phyloP scores from a whole-genome alignment of 2,329 filamentous ascomycete genomes.

The Colletotrichum cuscutae region DNA sequence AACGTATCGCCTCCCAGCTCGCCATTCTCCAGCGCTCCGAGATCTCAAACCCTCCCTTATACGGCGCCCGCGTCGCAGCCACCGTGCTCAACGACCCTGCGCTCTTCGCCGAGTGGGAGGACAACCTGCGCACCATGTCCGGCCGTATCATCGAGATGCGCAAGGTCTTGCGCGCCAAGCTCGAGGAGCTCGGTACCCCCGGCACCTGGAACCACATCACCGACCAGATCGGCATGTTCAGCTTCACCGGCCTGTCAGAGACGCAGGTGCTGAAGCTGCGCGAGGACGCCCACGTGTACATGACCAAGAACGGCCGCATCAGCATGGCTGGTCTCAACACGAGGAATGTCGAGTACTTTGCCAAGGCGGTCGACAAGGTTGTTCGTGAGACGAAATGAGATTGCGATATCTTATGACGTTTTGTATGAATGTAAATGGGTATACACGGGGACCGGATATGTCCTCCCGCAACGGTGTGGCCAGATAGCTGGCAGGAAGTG shows the following conservation, averaged over 20 bases:
- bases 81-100: conserved; percentile 83
- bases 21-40: conserved; percentile 95
- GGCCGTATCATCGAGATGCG: conserved; percentile 96
- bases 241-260: conserved; percentile 85
- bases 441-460: neutral
- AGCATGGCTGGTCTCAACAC: conserved; percentile 98
- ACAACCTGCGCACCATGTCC: conserved; percentile 91
- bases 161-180: conserved; percentile 77
- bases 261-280: conserved; percentile 77
- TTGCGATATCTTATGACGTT: neutral
- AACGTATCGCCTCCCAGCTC: conserved; percentile 84
- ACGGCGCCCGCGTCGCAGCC: conserved; percentile 89
- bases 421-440: neutral
- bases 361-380: conserved; percentile 86
- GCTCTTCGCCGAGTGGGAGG: conserved; percentile 92
- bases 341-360: conserved; percentile 92
- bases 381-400: conserved; percentile 64
- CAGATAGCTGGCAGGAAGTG: conserved; percentile 16
- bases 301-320: conserved; percentile 98
- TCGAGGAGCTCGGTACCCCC: conserved; percentile 87
- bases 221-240: conserved; percentile 99
- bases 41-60: conserved; percentile 96
- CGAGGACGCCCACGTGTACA: conserved; percentile 81
- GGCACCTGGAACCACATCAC: conserved; percentile 98
- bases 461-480: neutral